Evolutionary conservation across 2,329 filamentous ascomycete species (phyloP).

Genomic region (Ceratocystiopsis minuta): DNA sequence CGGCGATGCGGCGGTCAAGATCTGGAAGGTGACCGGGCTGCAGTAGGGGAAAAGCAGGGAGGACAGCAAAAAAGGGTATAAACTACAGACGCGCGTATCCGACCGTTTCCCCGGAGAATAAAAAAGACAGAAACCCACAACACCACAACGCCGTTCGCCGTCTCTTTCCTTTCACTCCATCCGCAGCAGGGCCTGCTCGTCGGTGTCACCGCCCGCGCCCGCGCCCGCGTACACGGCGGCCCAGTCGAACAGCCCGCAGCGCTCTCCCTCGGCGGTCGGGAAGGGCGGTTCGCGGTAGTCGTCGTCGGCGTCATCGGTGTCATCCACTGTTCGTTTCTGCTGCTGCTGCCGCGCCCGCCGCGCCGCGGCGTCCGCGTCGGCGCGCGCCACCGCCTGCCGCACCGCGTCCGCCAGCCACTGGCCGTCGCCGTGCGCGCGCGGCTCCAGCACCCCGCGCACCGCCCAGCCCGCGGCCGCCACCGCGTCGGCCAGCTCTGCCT

Average conservation of each 20-base stretch:
- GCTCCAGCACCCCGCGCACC: slow-evolving; percentile 19
- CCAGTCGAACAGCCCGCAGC: slow-evolving; percentile 18
- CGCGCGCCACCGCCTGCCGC: too few species aligned
- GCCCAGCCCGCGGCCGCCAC: slow-evolving; percentile 60
- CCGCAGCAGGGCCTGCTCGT: slow-evolving; percentile 1
- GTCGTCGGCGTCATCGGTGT: slow-evolving; percentile 10
- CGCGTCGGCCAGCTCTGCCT: slow-evolving; percentile 66
- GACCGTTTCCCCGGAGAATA: too few species aligned
- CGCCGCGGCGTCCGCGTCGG: slow-evolving; percentile 9
- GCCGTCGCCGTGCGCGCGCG: too few species aligned
- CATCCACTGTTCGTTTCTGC: slow-evolving; percentile 8
- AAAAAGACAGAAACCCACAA: not conserved
- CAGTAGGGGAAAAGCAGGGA: slow-evolving; percentile 18
- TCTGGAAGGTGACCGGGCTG: slow-evolving; percentile 54
- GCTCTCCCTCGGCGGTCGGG: slow-evolving; percentile 13
- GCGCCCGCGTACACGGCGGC: slow-evolving; percentile 6
- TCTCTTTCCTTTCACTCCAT: slow-evolving; percentile 7
- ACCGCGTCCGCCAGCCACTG: too few species aligned
- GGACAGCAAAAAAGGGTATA: not conserved
- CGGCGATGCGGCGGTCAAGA: slow-evolving; percentile 77
- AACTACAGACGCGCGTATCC: too few species aligned
- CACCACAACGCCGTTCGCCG: not conserved
- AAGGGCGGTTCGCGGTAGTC: slow-evolving; percentile 12
- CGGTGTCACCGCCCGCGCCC: not conserved
- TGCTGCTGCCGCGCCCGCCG: slow-evolving; percentile 11